Evolutionary conservation across 1,139 yeast genomes (phyloP).

Genomic region (Debaryomycetaceae sp.): DNA sequence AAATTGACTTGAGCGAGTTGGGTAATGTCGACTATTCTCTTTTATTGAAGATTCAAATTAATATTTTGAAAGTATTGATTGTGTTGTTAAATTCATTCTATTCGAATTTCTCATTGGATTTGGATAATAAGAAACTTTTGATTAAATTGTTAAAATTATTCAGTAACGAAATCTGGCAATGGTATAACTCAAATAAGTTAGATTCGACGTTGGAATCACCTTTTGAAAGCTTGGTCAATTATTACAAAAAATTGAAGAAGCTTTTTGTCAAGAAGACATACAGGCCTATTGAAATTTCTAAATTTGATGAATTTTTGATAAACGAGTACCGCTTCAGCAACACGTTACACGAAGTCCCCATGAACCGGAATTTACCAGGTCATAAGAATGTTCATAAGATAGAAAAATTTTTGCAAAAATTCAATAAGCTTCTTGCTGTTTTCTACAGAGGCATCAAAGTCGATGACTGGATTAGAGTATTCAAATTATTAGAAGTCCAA

Average conservation of each 20-base stretch:
- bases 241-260: constrained; percentile 69
- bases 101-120: constrained; percentile 69
- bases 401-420: constrained; percentile 56
- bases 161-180: constrained; percentile 68
- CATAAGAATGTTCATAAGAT: constrained; percentile 44
- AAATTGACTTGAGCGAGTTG: constrained; percentile 33
- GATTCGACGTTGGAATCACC: constrained; percentile 39
- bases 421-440: constrained; percentile 62
- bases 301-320: constrained; percentile 37
- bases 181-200: constrained; percentile 58
- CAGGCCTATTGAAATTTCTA: constrained; percentile 54
- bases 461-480: constrained; percentile 78
- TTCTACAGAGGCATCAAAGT: constrained; percentile 59
- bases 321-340: constrained; percentile 41
- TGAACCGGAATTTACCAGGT: constrained; percentile 47
- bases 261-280: constrained; percentile 75
- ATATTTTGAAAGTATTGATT: constrained; percentile 73
- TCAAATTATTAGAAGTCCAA: constrained; percentile 70
- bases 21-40: constrained; percentile 53
- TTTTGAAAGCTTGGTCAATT: constrained; percentile 49
- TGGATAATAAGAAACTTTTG: constrained; percentile 57
- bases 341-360: constrained; percentile 45
- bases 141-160: constrained; percentile 65
- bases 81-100: constrained; percentile 73
- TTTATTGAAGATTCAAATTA: constrained; percentile 72